Evolutionary conservation across 495 filamentous ascomycete species (phyloP).

Genomic region (Poronia punctata): DNA sequence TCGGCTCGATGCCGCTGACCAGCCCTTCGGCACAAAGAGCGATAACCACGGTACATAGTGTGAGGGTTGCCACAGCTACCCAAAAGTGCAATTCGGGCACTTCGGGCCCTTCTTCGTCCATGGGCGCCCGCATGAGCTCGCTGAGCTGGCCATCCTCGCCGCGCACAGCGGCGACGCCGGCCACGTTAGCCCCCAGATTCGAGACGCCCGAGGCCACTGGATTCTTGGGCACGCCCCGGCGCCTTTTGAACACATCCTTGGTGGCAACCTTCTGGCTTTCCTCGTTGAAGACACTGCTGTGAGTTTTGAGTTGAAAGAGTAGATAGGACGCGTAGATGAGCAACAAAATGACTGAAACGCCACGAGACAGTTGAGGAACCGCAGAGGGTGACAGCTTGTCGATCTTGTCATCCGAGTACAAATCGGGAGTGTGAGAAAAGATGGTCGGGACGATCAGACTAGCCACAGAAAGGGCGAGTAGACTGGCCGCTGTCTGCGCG

Average conservation of each 20-base stretch:
- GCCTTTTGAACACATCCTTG: conserved; percentile 38
- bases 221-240: conserved; percentile 39
- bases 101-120: conserved; percentile 56
- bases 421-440: conserved; percentile 51
- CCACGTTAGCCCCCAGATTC: conserved; percentile 42
- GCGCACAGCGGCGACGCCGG: conserved; percentile 32
- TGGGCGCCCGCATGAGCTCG: conserved; percentile 25
- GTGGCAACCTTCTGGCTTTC: conserved; percentile 59
- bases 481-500: conserved; percentile 81
- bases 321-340: conserved; percentile 72
- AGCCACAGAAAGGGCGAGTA: conserved; percentile 72
- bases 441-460: conserved; percentile 77
- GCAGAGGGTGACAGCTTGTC: conserved; percentile 23
- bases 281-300: conserved; percentile 64
- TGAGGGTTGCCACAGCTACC: conserved; percentile 65
- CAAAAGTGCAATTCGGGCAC: conserved; percentile 61
- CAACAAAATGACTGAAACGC: conserved; percentile 66
- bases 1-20: conserved; percentile 67
- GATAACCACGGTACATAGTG: conserved; percentile 67
- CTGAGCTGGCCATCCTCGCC: conserved; percentile 37
- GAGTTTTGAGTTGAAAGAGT: conserved; percentile 76
- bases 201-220: conserved; percentile 56
- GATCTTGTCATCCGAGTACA: conserved; percentile 11
- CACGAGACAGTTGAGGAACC: conserved; percentile 58
- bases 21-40: conserved; percentile 88